These are phyloP conservation scores for Obelidium mucronatum DNA, from an alignment of 192 early-diverging fungal genomes.

Conservation along the genomic window DNA sequence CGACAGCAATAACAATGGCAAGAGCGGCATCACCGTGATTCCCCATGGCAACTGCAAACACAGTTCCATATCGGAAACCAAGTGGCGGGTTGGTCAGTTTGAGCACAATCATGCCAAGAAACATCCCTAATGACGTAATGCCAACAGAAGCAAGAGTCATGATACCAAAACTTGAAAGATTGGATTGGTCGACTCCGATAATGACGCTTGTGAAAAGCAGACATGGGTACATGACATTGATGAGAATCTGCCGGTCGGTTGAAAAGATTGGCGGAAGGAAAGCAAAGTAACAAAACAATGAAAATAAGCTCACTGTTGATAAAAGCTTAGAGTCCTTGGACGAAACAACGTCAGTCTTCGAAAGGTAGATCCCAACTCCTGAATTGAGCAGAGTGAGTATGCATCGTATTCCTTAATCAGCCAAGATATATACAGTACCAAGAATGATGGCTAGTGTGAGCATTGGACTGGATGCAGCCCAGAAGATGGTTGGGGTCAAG, in stretches of 20 bases:
- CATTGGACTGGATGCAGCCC: too few relatives aligned
- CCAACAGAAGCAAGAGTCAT: conserved; percentile 25
- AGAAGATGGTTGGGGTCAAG: too few relatives aligned
- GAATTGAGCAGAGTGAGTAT: too few relatives aligned
- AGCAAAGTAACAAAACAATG: background rate
- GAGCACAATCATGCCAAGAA: conserved; percentile 19
- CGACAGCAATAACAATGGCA: conserved; percentile 34
- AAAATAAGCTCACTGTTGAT: conserved; percentile 56
- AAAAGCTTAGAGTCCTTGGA: conserved; percentile 64
- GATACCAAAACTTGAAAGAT: conserved; percentile 32
- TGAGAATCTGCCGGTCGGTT: conserved; percentile 24
- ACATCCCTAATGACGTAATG: conserved; percentile 6
- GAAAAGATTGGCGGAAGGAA: conserved; percentile 33
- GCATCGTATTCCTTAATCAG: too few relatives aligned
- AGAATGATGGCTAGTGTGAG: too few relatives aligned
- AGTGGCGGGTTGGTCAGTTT: conserved; percentile 30
- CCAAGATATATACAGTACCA: too few relatives aligned
- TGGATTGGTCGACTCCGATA: conserved; percentile 24
- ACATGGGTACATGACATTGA: conserved; percentile 42
- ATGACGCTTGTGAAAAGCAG: conserved; percentile 46
- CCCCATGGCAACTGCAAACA: conserved; percentile 4
- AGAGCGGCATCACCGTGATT: conserved; percentile 43
- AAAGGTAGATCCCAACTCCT: conserved; percentile 21
- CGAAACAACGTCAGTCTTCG: background rate
- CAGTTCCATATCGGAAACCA: conserved; percentile 33